Evolutionary conservation across 192 early-diverging fungal genomes (phyloP), one percentile per base, ranked within the genome.

Genomic region (Radiomyces spectabilis): DNA sequence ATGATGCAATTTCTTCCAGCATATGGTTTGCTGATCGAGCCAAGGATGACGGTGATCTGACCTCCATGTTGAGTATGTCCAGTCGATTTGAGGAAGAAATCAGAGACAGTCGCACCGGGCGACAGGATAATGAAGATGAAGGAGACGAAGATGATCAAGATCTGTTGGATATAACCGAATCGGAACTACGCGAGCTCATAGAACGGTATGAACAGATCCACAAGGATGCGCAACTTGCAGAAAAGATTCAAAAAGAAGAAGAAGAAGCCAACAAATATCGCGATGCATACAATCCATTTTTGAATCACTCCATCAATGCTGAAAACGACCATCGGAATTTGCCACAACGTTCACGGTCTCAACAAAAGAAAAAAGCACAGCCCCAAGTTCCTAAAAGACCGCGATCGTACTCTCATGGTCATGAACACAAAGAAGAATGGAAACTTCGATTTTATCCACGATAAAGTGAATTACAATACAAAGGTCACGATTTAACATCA

Each of bases 31-130:
- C n/a, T n/a, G n/a, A n/a, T n/a, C n/a, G n/a, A n/a, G n/a, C n/a
- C n/a, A n/a, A n/a, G n/a, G 41, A 51, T 16, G 53, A 55, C 19
- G 30, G 31, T 13, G 61, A 62, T 25, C 38, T 27, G 16, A 39
- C 46, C 8, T 63, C 61, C 21, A 34, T 55, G 1, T 32, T 42
- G 15, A 63, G 53, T 16, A 34, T 19, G 22, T 46, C 53, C 31
- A 63, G 61, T 39, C 61, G 61, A 26, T 63, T 63, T 16, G 42
- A 63, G 18, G 61, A 63, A 37, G 61, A 55, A 6, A 31, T 57
- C 22, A 19, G 47, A 54, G 26, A 48, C 18, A 2, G 33, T 24
- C 18, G 12, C 27, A 29, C 30, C 32, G 16, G 35, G 31, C 34
- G 26, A 19, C 32, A 34, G 27, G 45, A 55, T 22, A 39, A 63